Evolutionary conservation across 139 green algal species (phyloP), one percentile per base, ranked within the genome.

Genomic region (Chlorella ohadii): DNA sequence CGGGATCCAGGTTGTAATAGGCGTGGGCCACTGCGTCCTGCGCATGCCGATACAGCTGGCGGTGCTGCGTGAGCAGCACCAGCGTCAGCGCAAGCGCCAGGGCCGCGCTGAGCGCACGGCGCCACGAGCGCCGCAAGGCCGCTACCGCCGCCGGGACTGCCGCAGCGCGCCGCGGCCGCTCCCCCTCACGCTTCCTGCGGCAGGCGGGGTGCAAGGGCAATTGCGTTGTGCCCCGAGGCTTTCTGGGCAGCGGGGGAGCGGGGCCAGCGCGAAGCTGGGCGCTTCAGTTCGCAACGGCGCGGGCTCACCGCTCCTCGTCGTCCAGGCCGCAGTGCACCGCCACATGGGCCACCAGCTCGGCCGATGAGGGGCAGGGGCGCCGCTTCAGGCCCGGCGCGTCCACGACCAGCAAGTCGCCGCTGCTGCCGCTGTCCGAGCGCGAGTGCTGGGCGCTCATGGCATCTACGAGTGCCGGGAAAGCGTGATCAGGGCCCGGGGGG

Each of bases 1-100:
- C 27, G 22, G 80, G 80, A 56, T 85, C 80, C 19, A 71, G 67
- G 1, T 56, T 56, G 33, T 85, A 85, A 38, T 85, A 85, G 36
- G 79, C 28, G 44, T 36, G 20, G n/a, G 79, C 79, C 27, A 77
- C 59, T 6, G 66, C 65, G 16, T 84, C 51, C 66, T 84, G 79
- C 9, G 34, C 56, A 5, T 71, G 34, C 34, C 76, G 76, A 36
- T 72, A 72, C 17, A 82, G 57, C 76, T 61, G 59, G 51, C 57
- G 76, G 57, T 56, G 57, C 34, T 19, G 34, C 4, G 13, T 22
- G 6, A 72, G 57, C 59, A 82, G 36, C 57, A 72, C 34, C 57
- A 82, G 57, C 47, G 61, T 19, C 4, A 82, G 76, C 27, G 36
- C n/a, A 25, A 72, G 36, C 12, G 76, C 76, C 36, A 82, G 36